phyloP scores from a whole-genome alignment of 768 basidiomycete species.

The Agaricus bisporus region DNA sequence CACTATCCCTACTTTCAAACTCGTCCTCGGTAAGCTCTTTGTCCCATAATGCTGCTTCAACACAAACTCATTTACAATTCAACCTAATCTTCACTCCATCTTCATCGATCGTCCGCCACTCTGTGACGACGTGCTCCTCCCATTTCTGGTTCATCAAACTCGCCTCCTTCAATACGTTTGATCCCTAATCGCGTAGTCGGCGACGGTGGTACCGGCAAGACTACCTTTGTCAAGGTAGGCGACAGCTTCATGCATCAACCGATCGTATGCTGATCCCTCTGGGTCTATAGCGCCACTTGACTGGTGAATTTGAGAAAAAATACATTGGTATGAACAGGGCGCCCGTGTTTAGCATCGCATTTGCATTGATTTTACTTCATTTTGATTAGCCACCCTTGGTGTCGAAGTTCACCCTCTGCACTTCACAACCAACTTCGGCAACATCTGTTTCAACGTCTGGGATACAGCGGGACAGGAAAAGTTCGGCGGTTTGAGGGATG shows the following conservation, averaged over 20 bases:
- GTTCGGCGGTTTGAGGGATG: constrained; percentile 97
- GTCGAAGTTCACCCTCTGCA: constrained; percentile 96
- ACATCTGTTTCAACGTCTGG: constrained; percentile 99
- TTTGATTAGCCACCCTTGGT: constrained; percentile 84
- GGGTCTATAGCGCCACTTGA: constrained; percentile 80
- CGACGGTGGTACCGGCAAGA: constrained; percentile 97
- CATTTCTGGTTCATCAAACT: constrained; percentile 14
- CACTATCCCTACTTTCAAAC: constrained; percentile 89
- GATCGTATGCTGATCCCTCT: constrained; percentile 34
- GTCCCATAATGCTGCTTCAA: neutral
- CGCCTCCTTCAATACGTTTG: constrained; percentile 12
- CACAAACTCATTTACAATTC: constrained; percentile 16
- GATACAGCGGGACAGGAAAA: constrained; percentile 99
- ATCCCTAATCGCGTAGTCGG: constrained; percentile 52
- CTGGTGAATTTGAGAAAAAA: constrained; percentile 99
- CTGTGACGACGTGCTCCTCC: constrained; percentile 18
- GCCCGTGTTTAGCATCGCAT: constrained; percentile 1
- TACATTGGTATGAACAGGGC: constrained; percentile 74
- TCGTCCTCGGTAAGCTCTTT: constrained; percentile 81
- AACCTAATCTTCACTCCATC: constrained; percentile 22
- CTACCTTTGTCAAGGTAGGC: constrained; percentile 93
- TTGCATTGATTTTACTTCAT: constrained; percentile 14
- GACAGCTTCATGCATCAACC: constrained; percentile 1
- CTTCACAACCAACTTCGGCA: constrained; percentile 98
- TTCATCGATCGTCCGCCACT: constrained; percentile 51